A percentile compares a stretch with the other conserved stretches of the same genome.
phyloP scores from a whole-genome alignment of 805 yeast species.

The Teunomyces pallodes region DNA sequence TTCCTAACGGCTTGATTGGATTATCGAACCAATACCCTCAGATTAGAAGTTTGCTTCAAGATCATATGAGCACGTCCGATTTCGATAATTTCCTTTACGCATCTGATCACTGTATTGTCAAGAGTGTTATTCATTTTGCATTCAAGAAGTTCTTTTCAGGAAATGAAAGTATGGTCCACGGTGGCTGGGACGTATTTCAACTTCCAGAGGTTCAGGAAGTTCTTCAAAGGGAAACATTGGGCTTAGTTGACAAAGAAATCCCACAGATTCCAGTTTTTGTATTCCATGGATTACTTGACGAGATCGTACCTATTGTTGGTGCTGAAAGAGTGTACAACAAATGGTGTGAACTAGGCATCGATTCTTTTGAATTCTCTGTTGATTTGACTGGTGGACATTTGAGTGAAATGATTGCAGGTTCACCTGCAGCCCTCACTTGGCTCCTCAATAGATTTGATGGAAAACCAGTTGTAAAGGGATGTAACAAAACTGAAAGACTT shows the following conservation, averaged over 20 bases:
- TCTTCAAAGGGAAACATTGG: conserved; percentile 20
- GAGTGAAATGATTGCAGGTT: conserved; percentile 13
- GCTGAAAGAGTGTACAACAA: conserved; percentile 8
- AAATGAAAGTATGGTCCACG: conserved; percentile 6
- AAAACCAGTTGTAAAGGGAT: conserved; percentile 13
- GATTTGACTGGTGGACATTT: conserved; percentile 13
- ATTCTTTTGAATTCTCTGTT: conserved; percentile 9
- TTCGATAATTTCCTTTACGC: neutral
- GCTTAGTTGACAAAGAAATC: conserved; percentile 9
- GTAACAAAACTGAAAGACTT: conserved; percentile 39
- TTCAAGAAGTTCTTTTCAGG: conserved; percentile 14
- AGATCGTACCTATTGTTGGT: conserved; percentile 9
- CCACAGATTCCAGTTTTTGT: conserved; percentile 11
- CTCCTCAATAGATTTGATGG: conserved; percentile 15
- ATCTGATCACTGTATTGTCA: neutral
- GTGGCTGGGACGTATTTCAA: conserved; percentile 17
- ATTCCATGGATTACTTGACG: conserved; percentile 10
- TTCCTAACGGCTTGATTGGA: conserved; percentile 29
- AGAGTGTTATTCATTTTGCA: conserved; percentile 7
- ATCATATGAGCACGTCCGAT: neutral
- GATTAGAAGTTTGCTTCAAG: neutral
- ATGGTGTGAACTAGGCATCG: conserved; percentile 11
- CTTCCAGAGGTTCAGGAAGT: conserved; percentile 12
- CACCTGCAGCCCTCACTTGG: conserved; percentile 17
- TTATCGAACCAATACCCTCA: conserved; percentile 29